These are phyloP conservation scores for Tothia fuscella DNA, from an alignment of 2,329 filamentous ascomycete genomes.

Conservation along the genomic window DNA sequence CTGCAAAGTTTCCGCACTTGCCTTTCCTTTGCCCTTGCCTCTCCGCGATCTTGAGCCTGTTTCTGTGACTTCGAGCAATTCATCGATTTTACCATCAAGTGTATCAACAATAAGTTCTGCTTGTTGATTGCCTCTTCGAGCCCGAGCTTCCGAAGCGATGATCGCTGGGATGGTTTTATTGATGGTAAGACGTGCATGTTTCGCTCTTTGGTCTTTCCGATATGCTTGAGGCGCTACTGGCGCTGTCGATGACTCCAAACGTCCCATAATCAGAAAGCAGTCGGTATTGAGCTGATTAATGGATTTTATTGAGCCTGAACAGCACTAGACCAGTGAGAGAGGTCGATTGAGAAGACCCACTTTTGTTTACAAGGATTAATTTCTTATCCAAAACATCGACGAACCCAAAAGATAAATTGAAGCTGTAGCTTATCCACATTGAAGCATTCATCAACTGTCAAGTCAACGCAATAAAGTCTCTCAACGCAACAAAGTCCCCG, in stretches of 20 bases:
- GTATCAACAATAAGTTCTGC: conserved; percentile 35
- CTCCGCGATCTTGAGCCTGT: background rate
- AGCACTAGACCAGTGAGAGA: background rate
- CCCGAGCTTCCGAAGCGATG: conserved; percentile 41
- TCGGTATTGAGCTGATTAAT: background rate
- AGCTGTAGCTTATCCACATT: no score
- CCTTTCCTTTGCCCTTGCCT: background rate
- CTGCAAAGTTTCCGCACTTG: background rate
- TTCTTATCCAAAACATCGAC: no score
- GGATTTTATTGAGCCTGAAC: no score
- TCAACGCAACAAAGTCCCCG: background rate
- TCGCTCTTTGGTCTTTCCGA: conserved; percentile 33
- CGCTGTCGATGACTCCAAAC: conserved; percentile 25
- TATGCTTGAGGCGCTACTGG: conserved; percentile 22
- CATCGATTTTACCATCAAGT: background rate
- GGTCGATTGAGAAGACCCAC: no score
- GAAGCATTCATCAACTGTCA: no score
- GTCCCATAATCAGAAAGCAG: conserved; percentile 21
- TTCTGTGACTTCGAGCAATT: background rate
- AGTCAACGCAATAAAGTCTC: no score
- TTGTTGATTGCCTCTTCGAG: conserved; percentile 41
- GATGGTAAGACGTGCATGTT: conserved; percentile 44
- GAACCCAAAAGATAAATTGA: no score
- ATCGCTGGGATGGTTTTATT: conserved; percentile 49
- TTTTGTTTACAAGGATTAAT: no score